A percentile compares a stretch with the other conserved stretches of the same genome.
phyloP scores from a whole-genome alignment of 345 rosid genomes.

The Noccaea bulbosa region DNA sequence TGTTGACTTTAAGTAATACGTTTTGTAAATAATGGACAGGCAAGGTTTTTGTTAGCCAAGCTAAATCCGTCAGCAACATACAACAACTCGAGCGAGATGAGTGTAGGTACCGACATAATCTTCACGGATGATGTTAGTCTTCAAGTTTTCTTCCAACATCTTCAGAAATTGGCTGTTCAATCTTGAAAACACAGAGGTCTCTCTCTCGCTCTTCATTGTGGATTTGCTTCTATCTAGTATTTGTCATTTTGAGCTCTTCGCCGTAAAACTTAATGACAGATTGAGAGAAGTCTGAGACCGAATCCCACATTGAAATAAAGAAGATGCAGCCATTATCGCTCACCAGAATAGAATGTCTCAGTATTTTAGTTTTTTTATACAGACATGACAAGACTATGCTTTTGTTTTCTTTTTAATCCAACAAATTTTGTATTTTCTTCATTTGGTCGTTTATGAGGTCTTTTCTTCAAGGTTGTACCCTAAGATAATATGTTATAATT shows the following conservation, averaged over 20 bases:
- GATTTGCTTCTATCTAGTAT: background rate
- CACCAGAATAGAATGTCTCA: constrained; percentile 14
- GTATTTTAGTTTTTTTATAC: constrained; percentile 2
- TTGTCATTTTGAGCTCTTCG: background rate
- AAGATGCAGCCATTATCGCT: constrained; percentile 16
- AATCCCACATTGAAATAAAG: constrained; percentile 27
- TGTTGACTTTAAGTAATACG: constrained; percentile 11
- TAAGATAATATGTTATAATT: background rate
- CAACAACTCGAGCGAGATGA: constrained; percentile 72
- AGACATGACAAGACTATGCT: constrained; percentile 24
- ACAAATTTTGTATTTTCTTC: constrained; percentile 42
- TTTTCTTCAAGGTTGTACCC: constrained; percentile 4
- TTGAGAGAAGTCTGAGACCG: constrained; percentile 11
- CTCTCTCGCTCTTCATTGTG: background rate
- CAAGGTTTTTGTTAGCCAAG: constrained; percentile 93
- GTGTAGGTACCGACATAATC: constrained; percentile 81
- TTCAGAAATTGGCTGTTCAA: constrained; percentile 97
- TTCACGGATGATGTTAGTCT: constrained; percentile 98
- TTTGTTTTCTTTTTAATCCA: constrained; percentile 12
- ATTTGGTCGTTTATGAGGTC: constrained; percentile 1
- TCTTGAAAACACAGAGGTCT: constrained; percentile 54
- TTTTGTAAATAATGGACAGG: constrained; percentile 51
- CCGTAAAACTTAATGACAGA: constrained; percentile 15
- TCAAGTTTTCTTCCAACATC: constrained; percentile 95
- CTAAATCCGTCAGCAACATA: constrained; percentile 95